Conservation (phyloP, 495 filamentous ascomycete species). For the Trichoderma reesei region DNA sequence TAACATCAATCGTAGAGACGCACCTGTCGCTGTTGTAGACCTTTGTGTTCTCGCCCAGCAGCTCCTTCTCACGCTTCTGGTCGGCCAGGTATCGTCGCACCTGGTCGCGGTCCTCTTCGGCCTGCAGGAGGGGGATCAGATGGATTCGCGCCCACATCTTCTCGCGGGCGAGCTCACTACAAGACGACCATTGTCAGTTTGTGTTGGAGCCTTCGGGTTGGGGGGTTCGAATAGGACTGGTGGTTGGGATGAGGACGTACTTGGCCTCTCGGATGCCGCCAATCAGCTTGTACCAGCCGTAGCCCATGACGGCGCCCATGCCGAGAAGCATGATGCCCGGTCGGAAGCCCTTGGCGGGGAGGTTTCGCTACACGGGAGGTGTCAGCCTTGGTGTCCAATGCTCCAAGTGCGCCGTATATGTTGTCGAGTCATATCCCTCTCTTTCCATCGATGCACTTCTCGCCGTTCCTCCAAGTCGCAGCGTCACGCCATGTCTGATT, state of each 20-base stretch:
- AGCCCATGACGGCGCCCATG: constrained; percentile 67
- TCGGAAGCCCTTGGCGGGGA: constrained; percentile 85
- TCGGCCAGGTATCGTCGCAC: constrained; percentile 78
- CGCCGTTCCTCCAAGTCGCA: neutral
- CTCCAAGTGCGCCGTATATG: neutral
- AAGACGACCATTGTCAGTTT: neutral
- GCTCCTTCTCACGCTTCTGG: constrained; percentile 77
- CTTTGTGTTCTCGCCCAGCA: constrained; percentile 66
- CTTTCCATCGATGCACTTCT: neutral
- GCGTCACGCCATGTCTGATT: neutral
- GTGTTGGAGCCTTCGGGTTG: neutral
- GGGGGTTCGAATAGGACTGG: neutral
- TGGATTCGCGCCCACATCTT: constrained; percentile 97
- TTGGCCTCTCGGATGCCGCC: constrained; percentile 76
- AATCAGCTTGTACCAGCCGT: constrained; percentile 76
- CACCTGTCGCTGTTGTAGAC: constrained; percentile 86
- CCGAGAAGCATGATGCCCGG: constrained; percentile 66
- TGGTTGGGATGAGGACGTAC: constrained; percentile 40
- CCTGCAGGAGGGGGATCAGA: constrained; percentile 83
- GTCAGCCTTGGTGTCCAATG: constrained; percentile 10
- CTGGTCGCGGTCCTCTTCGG: constrained; percentile 91
- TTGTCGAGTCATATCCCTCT: neutral
- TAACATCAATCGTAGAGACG: constrained; percentile 22
- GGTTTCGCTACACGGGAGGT: constrained; percentile 56
- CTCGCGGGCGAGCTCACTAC: constrained; percentile 87